These are phyloP conservation scores for Colletotrichum musae DNA, from an alignment of 2,329 filamentous ascomycete species.

Conservation along the genomic window DNA sequence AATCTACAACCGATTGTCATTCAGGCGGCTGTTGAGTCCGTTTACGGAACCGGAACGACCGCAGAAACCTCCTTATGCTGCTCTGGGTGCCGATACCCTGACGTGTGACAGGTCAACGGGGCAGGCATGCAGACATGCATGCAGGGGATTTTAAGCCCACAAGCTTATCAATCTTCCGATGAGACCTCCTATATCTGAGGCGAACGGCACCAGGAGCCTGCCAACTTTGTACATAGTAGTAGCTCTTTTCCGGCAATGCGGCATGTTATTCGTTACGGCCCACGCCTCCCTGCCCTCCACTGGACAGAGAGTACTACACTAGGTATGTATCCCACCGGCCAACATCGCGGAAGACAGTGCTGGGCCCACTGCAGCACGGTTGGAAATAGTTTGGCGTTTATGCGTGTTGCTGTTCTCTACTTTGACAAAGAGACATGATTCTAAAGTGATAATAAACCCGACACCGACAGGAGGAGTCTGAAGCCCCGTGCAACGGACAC, in stretches of 20 bases:
- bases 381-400: background rate
- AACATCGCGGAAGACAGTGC: background rate
- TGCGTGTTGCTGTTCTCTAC: constrained; percentile 25
- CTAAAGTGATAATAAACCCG: constrained; percentile 27
- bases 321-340: background rate
- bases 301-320: too few species aligned
- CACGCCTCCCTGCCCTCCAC: too few species aligned
- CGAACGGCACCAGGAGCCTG: background rate
- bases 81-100: background rate
- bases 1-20: too few species aligned
- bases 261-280: too few species aligned
- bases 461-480: background rate
- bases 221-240: too few species aligned
- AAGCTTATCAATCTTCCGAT: constrained; percentile 25
- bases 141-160: constrained; percentile 2
- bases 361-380: background rate
- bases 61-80: background rate
- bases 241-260: background rate
- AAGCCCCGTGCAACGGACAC: background rate
- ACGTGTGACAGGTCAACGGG: background rate
- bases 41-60: background rate
- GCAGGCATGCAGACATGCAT: background rate
- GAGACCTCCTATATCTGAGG: constrained; percentile 16
- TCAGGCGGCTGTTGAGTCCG: too few species aligned
- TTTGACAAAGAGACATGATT: constrained; percentile 16